phyloP scores from a whole-genome alignment of 768 basidiomycete species.

The Serendipita sp. region DNA sequence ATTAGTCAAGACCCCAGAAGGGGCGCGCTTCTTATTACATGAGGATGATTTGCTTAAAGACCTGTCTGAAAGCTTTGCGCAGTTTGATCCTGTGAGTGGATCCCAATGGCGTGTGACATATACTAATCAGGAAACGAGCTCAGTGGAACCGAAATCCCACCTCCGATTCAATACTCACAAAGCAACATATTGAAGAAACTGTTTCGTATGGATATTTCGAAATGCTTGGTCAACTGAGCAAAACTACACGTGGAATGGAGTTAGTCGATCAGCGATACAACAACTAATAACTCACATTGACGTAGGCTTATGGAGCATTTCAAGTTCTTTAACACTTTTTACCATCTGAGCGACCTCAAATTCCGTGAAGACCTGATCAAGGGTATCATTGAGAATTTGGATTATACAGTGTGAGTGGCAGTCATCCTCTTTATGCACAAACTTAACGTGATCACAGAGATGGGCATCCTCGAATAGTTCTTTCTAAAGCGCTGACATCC shows the following conservation, averaged over 20 bases:
- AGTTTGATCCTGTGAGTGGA: conserved; percentile 71
- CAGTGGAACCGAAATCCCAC: conserved; percentile 14
- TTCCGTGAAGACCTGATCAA: conserved; percentile 86
- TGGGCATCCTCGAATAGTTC: conserved; percentile 81
- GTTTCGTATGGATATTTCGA: conserved; percentile 88
- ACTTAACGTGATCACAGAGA: conserved; percentile 37
- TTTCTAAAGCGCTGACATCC: conserved; percentile 90
- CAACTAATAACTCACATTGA: conserved; percentile 1
- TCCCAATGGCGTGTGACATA: neutral
- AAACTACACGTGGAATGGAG: conserved; percentile 79
- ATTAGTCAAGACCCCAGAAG: conserved; percentile 68
- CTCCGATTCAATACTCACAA: conserved; percentile 41
- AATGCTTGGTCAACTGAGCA: conserved; percentile 85
- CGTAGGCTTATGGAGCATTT: conserved; percentile 73
- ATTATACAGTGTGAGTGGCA: conserved; percentile 65
- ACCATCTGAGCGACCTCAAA: conserved; percentile 80
- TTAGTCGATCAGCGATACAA: conserved; percentile 24
- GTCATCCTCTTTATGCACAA: conserved; percentile 10
- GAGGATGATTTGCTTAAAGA: conserved; percentile 81
- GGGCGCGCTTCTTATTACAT: conserved; percentile 55
- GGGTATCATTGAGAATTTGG: conserved; percentile 77
- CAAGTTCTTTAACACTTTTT: conserved; percentile 89
- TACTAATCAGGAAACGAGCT: neutral
- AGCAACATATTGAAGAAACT: conserved; percentile 61
- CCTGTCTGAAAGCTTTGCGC: conserved; percentile 72